A percentile compares a stretch with the other conserved stretches of the same genome.
phyloP scores from a whole-genome alignment of 441 rosid genomes.

The Mallotus repandus region DNA sequence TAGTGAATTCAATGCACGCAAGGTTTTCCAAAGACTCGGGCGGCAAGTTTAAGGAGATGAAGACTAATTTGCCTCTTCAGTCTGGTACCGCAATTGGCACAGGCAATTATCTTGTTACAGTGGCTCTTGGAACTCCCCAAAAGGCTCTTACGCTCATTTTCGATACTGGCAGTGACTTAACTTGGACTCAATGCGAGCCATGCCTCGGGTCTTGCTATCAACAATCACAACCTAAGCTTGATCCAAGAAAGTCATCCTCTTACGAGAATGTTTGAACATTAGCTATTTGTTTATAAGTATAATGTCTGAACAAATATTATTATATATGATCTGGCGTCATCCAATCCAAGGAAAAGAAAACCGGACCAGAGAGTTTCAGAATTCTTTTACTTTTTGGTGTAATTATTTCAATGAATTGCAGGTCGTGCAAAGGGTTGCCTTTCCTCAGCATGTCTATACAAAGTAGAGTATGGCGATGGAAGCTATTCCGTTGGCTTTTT shows the following conservation, averaged over 20 bases:
- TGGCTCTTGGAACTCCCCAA: slow-evolving; percentile 63
- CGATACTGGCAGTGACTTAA: slow-evolving; percentile 71
- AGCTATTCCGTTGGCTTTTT: not conserved
- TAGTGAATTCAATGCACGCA: slow-evolving; percentile 11
- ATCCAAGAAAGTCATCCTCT: slow-evolving; percentile 18
- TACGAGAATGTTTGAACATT: slow-evolving; percentile 10
- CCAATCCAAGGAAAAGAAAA: no score
- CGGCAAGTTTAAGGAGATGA: not conserved
- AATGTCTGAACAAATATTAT: no score
- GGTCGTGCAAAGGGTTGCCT: slow-evolving; percentile 3
- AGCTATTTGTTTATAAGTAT: no score
- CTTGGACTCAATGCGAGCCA: slow-evolving; percentile 81
- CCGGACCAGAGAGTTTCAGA: no score
- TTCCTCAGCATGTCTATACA: slow-evolving; percentile 5
- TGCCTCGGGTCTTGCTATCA: slow-evolving; percentile 29
- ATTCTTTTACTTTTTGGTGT: no score
- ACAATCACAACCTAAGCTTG: slow-evolving; percentile 12
- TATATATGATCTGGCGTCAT: no score
- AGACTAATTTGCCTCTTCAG: not conserved
- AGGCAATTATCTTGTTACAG: slow-evolving; percentile 37
- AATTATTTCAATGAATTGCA: not conserved
- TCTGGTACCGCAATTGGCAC: not conserved
- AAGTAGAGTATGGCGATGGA: not conserved
- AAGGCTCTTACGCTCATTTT: slow-evolving; percentile 44
- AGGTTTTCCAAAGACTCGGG: not conserved